Base-by-base conservation (phyloP, 768 basidiomycete genomes). In the Zangia roseola region DNA sequence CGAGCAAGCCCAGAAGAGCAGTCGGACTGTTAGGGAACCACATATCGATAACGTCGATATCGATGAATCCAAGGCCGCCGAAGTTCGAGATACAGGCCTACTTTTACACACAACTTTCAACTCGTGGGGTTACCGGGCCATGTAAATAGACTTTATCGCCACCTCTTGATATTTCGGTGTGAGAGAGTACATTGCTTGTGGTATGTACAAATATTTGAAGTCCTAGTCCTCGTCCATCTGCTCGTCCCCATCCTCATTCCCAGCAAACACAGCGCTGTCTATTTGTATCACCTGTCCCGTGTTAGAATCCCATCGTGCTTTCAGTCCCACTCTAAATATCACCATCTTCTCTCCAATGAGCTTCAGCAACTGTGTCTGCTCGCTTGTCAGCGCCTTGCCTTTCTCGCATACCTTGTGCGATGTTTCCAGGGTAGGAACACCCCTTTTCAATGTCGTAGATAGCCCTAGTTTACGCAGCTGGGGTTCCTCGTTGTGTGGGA, bases 401-500 rank as follows among this genome's bases (percentile, higher is more conserved):
- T 88, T 71, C 57, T 84, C 81, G 69, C 95, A 98, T 42, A 99
- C 71, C 45, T 80, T 79, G 65, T 97, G 93, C n/a, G 91, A 76
- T 39, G 71, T 77, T 46, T 80, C 79, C 39, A 98, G 72, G 7
- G 86, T 88, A 5, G 95, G 94, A 0, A 97, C 88, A 46, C 97
- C 97, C 59, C 80, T 82, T 49, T 86, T 81, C 77, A 99, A 80
- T 25, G 76, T 80, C 16, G 94, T 98, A 43, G 82, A 75, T 26
- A 99, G 72, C 8, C 97, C 97, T 30, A 98, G 80, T 67, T 90
- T 91, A 47, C 97, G 84, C 44, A 99, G 77, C 64, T 98, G 95
- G 19, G 94, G 94, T 54, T 99, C 97, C 73, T 98, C 93, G 60
- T 93, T 94, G 68, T 97, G 94, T 31, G 97, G 93, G 69, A 98